These are phyloP conservation scores for Astrothelium macrocarpum DNA, from an alignment of 495 filamentous ascomycete genomes.

Conservation along the genomic window DNA sequence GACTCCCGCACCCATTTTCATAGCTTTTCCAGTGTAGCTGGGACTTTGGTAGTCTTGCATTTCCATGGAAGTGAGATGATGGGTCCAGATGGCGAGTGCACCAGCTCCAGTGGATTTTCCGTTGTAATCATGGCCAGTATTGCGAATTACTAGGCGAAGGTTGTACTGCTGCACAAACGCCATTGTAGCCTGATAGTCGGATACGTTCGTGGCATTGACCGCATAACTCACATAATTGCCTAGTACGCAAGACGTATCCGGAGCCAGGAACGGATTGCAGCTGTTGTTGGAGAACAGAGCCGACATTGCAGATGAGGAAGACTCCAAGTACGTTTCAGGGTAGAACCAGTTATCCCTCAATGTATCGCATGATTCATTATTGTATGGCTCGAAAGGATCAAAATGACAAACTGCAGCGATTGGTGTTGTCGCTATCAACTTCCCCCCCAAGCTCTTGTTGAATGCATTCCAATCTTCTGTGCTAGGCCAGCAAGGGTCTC, in stretches of 20 bases:
- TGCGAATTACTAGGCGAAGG: slow-evolving; percentile 10
- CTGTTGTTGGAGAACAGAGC: neutral
- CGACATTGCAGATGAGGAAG: neutral
- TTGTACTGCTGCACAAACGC: slow-evolving; percentile 6
- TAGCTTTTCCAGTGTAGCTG: slow-evolving; percentile 11
- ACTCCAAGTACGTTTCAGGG: neutral
- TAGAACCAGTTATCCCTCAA: neutral
- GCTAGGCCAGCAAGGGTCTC: neutral
- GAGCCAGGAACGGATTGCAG: neutral
- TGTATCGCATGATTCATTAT: neutral
- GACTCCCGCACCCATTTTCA: slow-evolving; percentile 13
- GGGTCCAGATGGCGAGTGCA: slow-evolving; percentile 50
- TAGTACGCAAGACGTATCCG: neutral
- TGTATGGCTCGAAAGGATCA: neutral
- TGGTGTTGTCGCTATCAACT: neutral
- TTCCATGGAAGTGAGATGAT: slow-evolving; percentile 39
- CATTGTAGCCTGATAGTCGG: slow-evolving; percentile 7
- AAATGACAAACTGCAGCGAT: neutral
- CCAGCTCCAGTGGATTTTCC: slow-evolving; percentile 43
- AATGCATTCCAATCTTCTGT: neutral
- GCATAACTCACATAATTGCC: slow-evolving; percentile 10
- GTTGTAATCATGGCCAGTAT: slow-evolving; percentile 16
- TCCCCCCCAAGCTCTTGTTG: neutral
- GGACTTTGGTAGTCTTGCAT: slow-evolving; percentile 9
- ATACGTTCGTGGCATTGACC: slow-evolving; percentile 8